Evolutionary conservation across 2,329 filamentous ascomycete genomes (phyloP).

Genomic region (Colletotrichum liaoningense): DNA sequence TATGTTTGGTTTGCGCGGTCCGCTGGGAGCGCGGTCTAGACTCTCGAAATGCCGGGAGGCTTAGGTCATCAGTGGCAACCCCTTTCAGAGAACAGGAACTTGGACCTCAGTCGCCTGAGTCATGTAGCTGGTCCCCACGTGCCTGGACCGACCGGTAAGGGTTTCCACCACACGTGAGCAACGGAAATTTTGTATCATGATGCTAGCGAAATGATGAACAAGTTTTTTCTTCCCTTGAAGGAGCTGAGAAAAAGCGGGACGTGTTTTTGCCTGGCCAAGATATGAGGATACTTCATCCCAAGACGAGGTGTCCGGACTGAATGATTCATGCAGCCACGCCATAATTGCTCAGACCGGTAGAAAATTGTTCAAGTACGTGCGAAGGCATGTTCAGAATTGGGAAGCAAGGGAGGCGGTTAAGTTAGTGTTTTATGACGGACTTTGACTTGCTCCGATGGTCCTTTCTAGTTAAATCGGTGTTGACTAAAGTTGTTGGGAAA

Average conservation of each 20-base stretch:
- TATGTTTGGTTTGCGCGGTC: not conserved
- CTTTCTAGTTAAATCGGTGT: not conserved
- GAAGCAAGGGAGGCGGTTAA: too few relatives aligned
- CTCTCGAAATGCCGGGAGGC: not conserved
- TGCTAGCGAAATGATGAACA: not conserved
- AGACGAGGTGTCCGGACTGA: not conserved
- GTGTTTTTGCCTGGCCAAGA: not conserved
- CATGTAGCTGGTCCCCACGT: not conserved
- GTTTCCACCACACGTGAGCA: not conserved
- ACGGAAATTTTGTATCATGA: not conserved
- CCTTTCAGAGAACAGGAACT: not conserved
- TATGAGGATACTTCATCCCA: not conserved
- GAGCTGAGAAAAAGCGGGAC: not conserved
- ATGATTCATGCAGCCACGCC: not conserved
- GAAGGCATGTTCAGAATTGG: too few relatives aligned
- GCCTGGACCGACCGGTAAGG: not conserved
- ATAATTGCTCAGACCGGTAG: not conserved
- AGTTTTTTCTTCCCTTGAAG: not conserved
- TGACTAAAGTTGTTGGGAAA: too few relatives aligned
- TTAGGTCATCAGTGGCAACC: not conserved
- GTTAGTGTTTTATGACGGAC: not conserved
- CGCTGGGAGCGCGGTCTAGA: not conserved
- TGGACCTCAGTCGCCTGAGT: not conserved
- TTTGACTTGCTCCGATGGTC: not conserved
- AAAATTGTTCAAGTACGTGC: too few relatives aligned